A percentile compares a stretch with the other conserved stretches of the same genome.
These are phyloP conservation scores for Botryotinia globosa DNA, from an alignment of 2,329 filamentous ascomycete genomes.

Conservation along the genomic window DNA sequence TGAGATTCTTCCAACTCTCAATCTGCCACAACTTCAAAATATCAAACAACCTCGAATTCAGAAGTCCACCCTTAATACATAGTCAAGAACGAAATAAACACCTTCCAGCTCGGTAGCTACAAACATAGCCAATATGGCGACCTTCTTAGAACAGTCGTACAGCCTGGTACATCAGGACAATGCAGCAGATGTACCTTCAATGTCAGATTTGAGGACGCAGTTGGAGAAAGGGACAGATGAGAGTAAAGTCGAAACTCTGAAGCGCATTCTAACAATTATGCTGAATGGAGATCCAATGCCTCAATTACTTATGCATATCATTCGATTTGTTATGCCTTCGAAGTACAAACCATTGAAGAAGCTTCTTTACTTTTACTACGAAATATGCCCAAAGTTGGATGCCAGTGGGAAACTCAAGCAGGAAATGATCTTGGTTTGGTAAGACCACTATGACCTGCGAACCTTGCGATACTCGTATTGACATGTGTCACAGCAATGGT, in stretches of 20 bases:
- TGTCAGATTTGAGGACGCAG: slow-evolving; percentile 89
- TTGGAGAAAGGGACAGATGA: slow-evolving; percentile 93
- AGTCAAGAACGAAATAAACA: slow-evolving; percentile 28
- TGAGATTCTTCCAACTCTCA: slow-evolving; percentile 21
- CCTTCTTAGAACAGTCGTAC: slow-evolving; percentile 92
- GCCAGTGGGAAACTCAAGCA: slow-evolving; percentile 92
- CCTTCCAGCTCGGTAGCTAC: slow-evolving; percentile 24
- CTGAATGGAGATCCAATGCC: slow-evolving; percentile 97
- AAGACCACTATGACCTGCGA: slow-evolving; percentile 36
- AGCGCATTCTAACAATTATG: slow-evolving; percentile 94
- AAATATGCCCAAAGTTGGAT: slow-evolving; percentile 96
- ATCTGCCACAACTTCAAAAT: slow-evolving; percentile 19
- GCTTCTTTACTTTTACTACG: slow-evolving; percentile 98
- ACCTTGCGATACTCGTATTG: background rate
- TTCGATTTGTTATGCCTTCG: slow-evolving; percentile 98
- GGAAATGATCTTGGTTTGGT: slow-evolving; percentile 99
- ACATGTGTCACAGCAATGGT: slow-evolving; percentile 68
- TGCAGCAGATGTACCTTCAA: slow-evolving; percentile 82
- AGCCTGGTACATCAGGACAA: slow-evolving; percentile 98
- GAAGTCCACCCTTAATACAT: slow-evolving; percentile 23
- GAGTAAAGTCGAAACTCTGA: slow-evolving; percentile 92
- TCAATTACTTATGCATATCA: slow-evolving; percentile 97
- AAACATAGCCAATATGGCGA: slow-evolving; percentile 68
- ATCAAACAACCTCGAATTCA: slow-evolving; percentile 24
- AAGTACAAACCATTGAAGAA: slow-evolving; percentile 97